Conservation (phyloP, 768 basidiomycete species). For the Royoungia palumana region DNA sequence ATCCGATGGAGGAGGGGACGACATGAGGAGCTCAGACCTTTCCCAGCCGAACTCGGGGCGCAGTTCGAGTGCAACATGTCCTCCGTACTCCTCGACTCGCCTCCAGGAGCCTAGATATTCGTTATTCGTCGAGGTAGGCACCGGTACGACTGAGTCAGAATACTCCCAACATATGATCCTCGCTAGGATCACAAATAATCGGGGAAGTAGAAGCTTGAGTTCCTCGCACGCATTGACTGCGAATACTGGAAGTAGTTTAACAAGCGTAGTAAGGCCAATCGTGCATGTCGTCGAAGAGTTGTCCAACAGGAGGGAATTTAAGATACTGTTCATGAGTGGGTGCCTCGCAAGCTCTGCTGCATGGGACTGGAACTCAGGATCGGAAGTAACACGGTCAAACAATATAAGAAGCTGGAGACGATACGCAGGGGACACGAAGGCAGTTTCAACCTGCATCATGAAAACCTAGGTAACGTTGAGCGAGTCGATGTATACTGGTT, state of each 20-base stretch:
- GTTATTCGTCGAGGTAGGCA: conserved; percentile 36
- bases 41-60: conserved; percentile 66
- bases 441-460: conserved; percentile 60
- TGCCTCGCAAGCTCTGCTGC: conserved; percentile 54
- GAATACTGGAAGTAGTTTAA: conserved; percentile 71
- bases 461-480: conserved; percentile 50
- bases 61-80: conserved; percentile 40
- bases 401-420: conserved; percentile 71
- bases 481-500: conserved; percentile 5
- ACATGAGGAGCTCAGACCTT: conserved; percentile 57
- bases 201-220: conserved; percentile 60
- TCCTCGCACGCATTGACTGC: conserved; percentile 58
- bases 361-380: conserved; percentile 47
- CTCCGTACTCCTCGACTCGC: conserved; percentile 27
- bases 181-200: conserved; percentile 63
- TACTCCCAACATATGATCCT: conserved; percentile 73
- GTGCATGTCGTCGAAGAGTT: conserved; percentile 70
- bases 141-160: conserved; percentile 31
- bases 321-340: conserved; percentile 60
- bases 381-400: conserved; percentile 59
- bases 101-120: neutral
- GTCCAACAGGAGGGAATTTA: conserved; percentile 68
- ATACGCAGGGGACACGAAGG: conserved; percentile 56
- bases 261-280: conserved; percentile 58
- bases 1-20: conserved; percentile 56